Conservation (phyloP, 2,329 filamentous ascomycete species). For the Talaromyces sp. region DNA sequence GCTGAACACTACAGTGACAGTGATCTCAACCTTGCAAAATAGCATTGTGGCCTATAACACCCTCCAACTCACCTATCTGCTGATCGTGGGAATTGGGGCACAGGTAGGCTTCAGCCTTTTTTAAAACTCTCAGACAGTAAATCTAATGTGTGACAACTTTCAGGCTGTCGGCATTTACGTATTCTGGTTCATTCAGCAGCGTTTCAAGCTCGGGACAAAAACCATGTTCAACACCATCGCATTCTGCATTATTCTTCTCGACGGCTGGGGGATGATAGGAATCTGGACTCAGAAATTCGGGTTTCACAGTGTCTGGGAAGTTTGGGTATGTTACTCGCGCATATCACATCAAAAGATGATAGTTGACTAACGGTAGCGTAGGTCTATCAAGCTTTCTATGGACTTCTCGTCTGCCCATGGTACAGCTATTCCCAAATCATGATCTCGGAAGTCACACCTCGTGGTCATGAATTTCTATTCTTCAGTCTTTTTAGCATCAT, state of each 20-base stretch:
- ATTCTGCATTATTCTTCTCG: slow-evolving; percentile 62
- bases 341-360: background rate
- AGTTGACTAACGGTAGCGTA: slow-evolving; percentile 4
- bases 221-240: slow-evolving; percentile 70
- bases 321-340: slow-evolving; percentile 43
- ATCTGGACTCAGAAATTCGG: slow-evolving; percentile 59
- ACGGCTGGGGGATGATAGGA: slow-evolving; percentile 62
- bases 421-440: slow-evolving; percentile 72
- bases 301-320: slow-evolving; percentile 58
- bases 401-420: slow-evolving; percentile 69
- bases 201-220: slow-evolving; percentile 63
- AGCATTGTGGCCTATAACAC: slow-evolving; percentile 67
- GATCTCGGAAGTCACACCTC: slow-evolving; percentile 69
- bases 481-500: slow-evolving; percentile 71
- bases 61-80: slow-evolving; percentile 65
- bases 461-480: slow-evolving; percentile 71
- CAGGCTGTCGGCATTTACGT: slow-evolving; percentile 59
- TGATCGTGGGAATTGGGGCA: slow-evolving; percentile 66
- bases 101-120: slow-evolving; percentile 48
- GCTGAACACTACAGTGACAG: slow-evolving; percentile 70
- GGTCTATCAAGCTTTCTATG: slow-evolving; percentile 60
- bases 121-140: too few relatives aligned
- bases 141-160: background rate
- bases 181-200: slow-evolving; percentile 65
- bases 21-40: slow-evolving; percentile 68